Evolutionary conservation across 345 rosid species (phyloP).

Genomic region (Rhodomyrtus tomentosa): DNA sequence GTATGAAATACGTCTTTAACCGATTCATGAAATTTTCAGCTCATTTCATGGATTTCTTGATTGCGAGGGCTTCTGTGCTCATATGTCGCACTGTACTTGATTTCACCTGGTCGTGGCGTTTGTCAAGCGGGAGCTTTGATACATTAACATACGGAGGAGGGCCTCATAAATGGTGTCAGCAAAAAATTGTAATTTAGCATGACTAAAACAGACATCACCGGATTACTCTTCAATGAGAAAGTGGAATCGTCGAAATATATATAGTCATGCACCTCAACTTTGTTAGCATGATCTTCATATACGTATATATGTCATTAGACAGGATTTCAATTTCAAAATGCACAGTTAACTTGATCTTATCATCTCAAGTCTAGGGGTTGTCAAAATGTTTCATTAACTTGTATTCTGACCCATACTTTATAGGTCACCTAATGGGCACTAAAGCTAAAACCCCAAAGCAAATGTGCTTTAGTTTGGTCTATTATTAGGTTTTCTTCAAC

Average conservation of each 20-base stretch:
- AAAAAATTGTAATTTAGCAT: neutral
- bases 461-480: too few relatives aligned
- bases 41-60: neutral
- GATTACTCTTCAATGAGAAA: neutral
- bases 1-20: too few relatives aligned
- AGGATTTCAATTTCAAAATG: neutral
- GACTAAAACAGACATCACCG: neutral
- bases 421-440: too few relatives aligned
- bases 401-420: neutral
- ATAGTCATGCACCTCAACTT: neutral
- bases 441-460: too few relatives aligned
- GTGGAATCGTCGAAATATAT: neutral
- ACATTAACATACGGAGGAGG: neutral
- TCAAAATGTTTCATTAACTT: too few relatives aligned
- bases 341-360: neutral
- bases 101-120: neutral
- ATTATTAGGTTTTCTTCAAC: neutral
- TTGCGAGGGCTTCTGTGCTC: neutral
- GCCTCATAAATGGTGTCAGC: neutral
- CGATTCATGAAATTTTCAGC: too few relatives aligned
- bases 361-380: too few relatives aligned
- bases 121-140: neutral
- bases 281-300: neutral
- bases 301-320: neutral
- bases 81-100: neutral